phyloP scores from a whole-genome alignment of 75 land plant species.

The Azolla pinnata region DNA sequence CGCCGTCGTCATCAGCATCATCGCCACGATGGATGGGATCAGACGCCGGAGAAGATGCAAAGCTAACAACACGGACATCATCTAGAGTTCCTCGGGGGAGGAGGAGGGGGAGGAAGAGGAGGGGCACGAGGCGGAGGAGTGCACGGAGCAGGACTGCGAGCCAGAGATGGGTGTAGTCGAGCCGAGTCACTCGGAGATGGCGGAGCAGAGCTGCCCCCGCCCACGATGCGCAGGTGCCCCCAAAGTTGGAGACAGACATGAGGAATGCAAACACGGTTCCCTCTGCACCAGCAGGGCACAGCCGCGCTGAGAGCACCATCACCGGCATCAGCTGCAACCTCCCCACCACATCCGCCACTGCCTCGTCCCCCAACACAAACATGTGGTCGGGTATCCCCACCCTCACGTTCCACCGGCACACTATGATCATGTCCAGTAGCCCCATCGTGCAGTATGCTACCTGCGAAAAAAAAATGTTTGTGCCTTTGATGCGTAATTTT shows the following conservation, averaged over 20 bases:
- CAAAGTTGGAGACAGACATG: slow-evolving; percentile 28
- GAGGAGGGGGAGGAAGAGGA: slow-evolving; percentile 16
- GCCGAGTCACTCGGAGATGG: slow-evolving; percentile 11
- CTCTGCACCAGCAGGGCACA: slow-evolving; percentile 21
- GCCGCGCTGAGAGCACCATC: slow-evolving; percentile 23
- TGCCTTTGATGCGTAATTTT: too few relatives aligned
- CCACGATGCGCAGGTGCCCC: slow-evolving; percentile 24
- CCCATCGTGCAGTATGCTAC: slow-evolving; percentile 13
- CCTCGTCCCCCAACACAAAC: slow-evolving; percentile 21
- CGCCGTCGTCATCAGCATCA: too few relatives aligned
- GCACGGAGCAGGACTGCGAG: slow-evolving; percentile 21
- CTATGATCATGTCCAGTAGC: slow-evolving; percentile 16
- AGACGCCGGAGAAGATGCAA: too few relatives aligned
- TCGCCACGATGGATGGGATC: too few relatives aligned
- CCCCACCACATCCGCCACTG: slow-evolving; percentile 16
- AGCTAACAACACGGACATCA: too few relatives aligned
- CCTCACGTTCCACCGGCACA: slow-evolving; percentile 12
- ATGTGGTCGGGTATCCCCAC: slow-evolving; percentile 24
- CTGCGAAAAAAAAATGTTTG: too few relatives aligned
- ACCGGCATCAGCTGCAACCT: slow-evolving; percentile 24
- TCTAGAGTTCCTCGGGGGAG: slow-evolving; percentile 20
- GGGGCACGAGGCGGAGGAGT: slow-evolving; percentile 16
- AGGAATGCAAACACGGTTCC: slow-evolving; percentile 32
- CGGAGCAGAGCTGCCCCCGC: slow-evolving; percentile 19
- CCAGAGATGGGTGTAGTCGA: slow-evolving; percentile 26